Percentiles rank a stretch among this genome's conserved stretches.
Conservation (phyloP, 345 rosid species). For the Zanthoxylum bungeanum region DNA sequence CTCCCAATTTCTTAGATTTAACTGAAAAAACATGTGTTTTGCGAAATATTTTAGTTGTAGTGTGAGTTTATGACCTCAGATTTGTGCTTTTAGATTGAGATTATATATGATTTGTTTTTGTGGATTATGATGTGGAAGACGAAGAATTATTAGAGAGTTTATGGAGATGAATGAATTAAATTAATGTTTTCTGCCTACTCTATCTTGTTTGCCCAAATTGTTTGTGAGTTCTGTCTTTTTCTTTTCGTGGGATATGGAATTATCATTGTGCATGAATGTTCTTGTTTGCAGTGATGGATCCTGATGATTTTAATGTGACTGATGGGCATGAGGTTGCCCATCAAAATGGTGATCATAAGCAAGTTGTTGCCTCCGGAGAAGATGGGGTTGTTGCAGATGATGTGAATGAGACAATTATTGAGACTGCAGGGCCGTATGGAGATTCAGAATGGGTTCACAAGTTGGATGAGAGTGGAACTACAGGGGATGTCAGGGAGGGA, state of each 20-base stretch:
- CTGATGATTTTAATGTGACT: conserved; percentile 27
- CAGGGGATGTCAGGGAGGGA: conserved; percentile 25
- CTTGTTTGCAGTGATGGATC: conserved; percentile 53
- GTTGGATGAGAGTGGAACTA: conserved; percentile 32
- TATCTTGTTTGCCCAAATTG: background rate
- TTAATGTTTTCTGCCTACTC: background rate
- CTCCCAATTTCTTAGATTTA: background rate
- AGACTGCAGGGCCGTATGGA: conserved; percentile 26
- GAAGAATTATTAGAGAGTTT: background rate
- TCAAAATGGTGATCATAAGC: conserved; percentile 51
- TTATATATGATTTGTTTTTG: background rate
- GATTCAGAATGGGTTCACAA: conserved; percentile 25
- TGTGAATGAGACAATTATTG: conserved; percentile 24
- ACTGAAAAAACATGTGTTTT: background rate
- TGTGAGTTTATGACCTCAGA: background rate
- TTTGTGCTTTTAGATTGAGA: background rate
- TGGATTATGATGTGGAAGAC: background rate
- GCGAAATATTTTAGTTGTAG: background rate
- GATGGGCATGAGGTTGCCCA: conserved; percentile 46
- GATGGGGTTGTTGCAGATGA: conserved; percentile 29
- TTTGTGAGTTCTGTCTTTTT: background rate
- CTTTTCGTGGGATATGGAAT: background rate
- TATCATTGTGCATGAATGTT: background rate
- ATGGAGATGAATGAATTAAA: background rate
- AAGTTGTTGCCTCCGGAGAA: conserved; percentile 28